These are phyloP conservation scores for Irpex sp. DNA, from an alignment of 1,284 basidiomycete species.

Conservation along the genomic window DNA sequence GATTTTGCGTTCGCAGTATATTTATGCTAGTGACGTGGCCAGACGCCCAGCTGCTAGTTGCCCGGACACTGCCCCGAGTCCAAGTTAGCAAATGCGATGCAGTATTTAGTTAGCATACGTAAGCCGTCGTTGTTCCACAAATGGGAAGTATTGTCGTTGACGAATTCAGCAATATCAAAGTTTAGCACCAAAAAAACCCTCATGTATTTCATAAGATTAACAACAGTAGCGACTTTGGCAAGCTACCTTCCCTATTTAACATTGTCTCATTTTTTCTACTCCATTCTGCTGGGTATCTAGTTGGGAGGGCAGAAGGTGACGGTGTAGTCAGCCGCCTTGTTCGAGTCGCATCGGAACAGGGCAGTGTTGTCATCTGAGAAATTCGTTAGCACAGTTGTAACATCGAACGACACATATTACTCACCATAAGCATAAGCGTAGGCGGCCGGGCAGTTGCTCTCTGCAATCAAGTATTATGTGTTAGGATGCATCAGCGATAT, in stretches of 20 bases:
- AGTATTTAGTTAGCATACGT: too few species aligned
- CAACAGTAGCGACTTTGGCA: background rate
- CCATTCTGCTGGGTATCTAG: background rate
- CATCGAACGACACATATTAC: background rate
- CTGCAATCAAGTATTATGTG: constrained; percentile 20
- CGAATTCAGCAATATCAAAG: too few species aligned
- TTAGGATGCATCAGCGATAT: background rate
- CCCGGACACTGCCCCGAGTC: too few species aligned
- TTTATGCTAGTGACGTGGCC: too few species aligned
- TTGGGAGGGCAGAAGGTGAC: constrained; percentile 46
- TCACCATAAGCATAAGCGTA: constrained; percentile 46
- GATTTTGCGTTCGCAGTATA: too few species aligned
- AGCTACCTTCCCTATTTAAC: background rate
- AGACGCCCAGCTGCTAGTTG: too few species aligned
- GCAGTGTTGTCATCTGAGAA: constrained; percentile 38
- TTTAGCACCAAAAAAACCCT: too few species aligned
- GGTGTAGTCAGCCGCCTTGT: constrained; percentile 38
- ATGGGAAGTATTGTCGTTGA: too few species aligned
- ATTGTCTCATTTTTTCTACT: background rate
- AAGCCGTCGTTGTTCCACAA: too few species aligned
- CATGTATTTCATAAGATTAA: background rate
- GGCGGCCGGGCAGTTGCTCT: constrained; percentile 41
- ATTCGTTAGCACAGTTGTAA: background rate
- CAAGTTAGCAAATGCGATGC: too few species aligned
- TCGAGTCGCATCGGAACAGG: constrained; percentile 40